Evolutionary conservation across 116 monocot species (phyloP), one percentile per base, ranked within the genome.

Genomic region (Dioscorea cayenensis): DNA sequence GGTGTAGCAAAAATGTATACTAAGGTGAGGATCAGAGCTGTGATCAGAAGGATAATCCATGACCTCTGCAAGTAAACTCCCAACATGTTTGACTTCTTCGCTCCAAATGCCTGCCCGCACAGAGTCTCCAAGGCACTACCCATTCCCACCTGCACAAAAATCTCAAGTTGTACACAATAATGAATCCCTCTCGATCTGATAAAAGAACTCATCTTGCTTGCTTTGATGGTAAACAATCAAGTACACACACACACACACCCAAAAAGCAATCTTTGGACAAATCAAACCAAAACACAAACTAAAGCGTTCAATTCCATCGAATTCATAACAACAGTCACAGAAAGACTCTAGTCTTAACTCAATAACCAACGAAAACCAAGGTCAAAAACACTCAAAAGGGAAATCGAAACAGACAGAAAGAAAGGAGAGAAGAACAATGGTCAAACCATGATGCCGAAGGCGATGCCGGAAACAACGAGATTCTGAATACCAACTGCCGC

Each of bases 31-130:
- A 71, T 11, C 0, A 58, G 14, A 9, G 84, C 81, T 3, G 78
- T 75, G 35, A 52, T 21, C 14, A 71, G 51, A 11, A 80, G 78
- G 8, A 84, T 67, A 1, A 87, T 27, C 84, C 87, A 87, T 17
- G 87, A 84, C 36, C 81, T 77, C 63, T 84, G 87, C 73, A 81
- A 18, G 73, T 87, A 87, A 51, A 87, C 73, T 32, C 84, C 87
- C 2, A 87, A 48, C 83, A 76, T 72, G 75, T 50, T 36, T 7
- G 61, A 25, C 66, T 75, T 66, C 35, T 76, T 78, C 11, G 87
- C 84, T 4, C 87, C 84, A 60, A 64, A 78, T 14, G 84, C 87
- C 68, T 87, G 87, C 2, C 87, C 87, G 69, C 80, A 81, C 18
- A 87, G 72, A 6, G 86, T 86, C 35, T 86, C 86, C 70, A 86